phyloP scores from a whole-genome alignment of 1,284 basidiomycete genomes.

The Puccinia coronata region DNA sequence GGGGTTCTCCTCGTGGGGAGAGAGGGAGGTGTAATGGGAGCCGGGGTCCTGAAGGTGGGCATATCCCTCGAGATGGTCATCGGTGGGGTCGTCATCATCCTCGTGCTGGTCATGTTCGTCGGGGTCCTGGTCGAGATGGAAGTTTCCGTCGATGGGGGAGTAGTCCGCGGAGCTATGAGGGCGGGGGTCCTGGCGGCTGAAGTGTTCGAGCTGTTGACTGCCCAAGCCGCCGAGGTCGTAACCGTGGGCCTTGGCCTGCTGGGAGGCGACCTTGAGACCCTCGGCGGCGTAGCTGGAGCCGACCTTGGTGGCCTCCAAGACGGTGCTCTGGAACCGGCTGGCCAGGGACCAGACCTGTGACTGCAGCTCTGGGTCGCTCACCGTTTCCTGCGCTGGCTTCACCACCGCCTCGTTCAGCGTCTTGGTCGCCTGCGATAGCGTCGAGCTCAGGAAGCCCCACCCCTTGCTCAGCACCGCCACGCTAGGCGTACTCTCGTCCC shows the following conservation, averaged over 20 bases:
- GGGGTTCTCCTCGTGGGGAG: background rate
- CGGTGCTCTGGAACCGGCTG: slow-evolving; percentile 22
- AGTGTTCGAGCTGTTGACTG: slow-evolving; percentile 29
- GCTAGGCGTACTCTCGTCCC: background rate
- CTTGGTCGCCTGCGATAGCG: slow-evolving; percentile 20
- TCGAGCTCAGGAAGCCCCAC: slow-evolving; percentile 45
- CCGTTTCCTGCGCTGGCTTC: slow-evolving; percentile 37
- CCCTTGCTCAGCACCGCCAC: slow-evolving; percentile 18
- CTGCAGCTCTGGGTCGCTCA: slow-evolving; percentile 33
- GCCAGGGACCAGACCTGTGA: slow-evolving; percentile 47
- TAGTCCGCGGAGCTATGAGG: slow-evolving; percentile 12
- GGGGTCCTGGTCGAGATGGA: slow-evolving; percentile 3
- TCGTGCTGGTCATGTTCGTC: slow-evolving; percentile 28
- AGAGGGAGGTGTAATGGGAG: background rate
- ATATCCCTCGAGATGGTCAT: slow-evolving; percentile 8
- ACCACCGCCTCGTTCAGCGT: slow-evolving; percentile 36
- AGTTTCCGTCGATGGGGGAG: slow-evolving; percentile 9
- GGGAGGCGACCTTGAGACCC: slow-evolving; percentile 39
- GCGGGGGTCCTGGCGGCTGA: background rate
- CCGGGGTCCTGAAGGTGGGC: slow-evolving; percentile 13
- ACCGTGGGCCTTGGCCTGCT: slow-evolving; percentile 40
- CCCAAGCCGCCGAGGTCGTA: slow-evolving; percentile 43
- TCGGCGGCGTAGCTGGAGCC: slow-evolving; percentile 41
- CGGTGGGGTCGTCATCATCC: slow-evolving; percentile 35
- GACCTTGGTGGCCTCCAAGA: slow-evolving; percentile 38